Conservation (phyloP, 1,139 yeast species). For the Yamadazyma atlantica region DNA sequence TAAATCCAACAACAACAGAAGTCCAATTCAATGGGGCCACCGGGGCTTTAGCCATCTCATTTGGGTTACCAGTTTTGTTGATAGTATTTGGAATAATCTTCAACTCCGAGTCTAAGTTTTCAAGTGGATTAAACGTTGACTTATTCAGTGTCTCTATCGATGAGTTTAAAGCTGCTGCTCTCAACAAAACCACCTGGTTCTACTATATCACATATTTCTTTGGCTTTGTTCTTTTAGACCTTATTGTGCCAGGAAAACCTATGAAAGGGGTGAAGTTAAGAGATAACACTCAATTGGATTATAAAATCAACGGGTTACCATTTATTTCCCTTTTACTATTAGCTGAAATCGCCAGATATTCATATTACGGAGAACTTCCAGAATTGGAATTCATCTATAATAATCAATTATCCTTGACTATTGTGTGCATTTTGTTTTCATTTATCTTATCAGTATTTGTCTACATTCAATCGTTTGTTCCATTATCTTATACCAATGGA, state of each 20-base stretch:
- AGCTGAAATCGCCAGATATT: conserved; percentile 51
- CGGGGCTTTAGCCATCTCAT: conserved; percentile 69
- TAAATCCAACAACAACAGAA: conserved; percentile 72
- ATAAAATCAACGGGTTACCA: conserved; percentile 79
- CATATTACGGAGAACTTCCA: conserved; percentile 44
- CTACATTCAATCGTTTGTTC: conserved; percentile 66
- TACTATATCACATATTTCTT: conserved; percentile 78
- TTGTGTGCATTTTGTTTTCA: conserved; percentile 65
- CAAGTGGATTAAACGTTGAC: conserved; percentile 48
- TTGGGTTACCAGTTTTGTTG: conserved; percentile 67
- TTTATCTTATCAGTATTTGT: conserved; percentile 61
- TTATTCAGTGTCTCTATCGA: conserved; percentile 29
- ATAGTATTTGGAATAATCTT: conserved; percentile 56
- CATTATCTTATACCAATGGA: conserved; percentile 52
- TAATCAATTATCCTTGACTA: conserved; percentile 63
- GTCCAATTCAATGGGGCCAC: conserved; percentile 75
- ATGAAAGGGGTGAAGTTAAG: conserved; percentile 70
- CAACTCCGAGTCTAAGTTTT: conserved; percentile 51
- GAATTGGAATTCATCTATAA: conserved; percentile 76
- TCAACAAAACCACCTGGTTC: conserved; percentile 52
- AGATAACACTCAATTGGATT: conserved; percentile 68
- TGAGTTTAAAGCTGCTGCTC: conserved; percentile 28
- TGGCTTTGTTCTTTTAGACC: conserved; percentile 61
- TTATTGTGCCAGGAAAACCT: conserved; percentile 68
- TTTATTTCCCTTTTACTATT: conserved; percentile 50